phyloP scores from a whole-genome alignment of 1,284 basidiomycete species.

The Moniliophthora roreri region DNA sequence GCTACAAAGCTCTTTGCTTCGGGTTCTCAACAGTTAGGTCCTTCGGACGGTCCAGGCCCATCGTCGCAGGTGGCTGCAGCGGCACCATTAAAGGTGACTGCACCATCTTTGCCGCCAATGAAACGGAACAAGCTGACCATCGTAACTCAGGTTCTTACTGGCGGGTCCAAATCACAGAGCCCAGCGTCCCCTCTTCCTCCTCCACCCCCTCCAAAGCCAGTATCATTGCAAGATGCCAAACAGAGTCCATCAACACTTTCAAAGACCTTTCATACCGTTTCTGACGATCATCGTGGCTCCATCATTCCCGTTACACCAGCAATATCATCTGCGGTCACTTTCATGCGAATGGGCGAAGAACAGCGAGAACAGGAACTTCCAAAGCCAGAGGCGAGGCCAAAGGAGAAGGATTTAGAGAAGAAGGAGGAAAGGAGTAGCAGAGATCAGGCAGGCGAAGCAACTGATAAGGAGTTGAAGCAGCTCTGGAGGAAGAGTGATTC shows the following conservation, averaged over 20 bases:
- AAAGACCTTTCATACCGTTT: slow-evolving; percentile 20
- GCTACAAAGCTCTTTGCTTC: slow-evolving; percentile 23
- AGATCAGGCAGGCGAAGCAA: slow-evolving; percentile 16
- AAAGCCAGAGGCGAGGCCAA: not conserved
- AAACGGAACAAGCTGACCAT: slow-evolving; percentile 32
- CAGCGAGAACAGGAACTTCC: slow-evolving; percentile 17
- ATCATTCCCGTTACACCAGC: slow-evolving; percentile 48
- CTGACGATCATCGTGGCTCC: slow-evolving; percentile 33
- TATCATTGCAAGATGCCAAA: slow-evolving; percentile 17
- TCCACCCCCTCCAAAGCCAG: slow-evolving; percentile 25
- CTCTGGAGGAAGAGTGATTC: slow-evolving; percentile 74
- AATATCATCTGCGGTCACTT: slow-evolving; percentile 46
- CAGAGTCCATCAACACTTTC: slow-evolving; percentile 15
- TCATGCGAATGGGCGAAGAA: slow-evolving; percentile 35
- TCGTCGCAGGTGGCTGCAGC: slow-evolving; percentile 23
- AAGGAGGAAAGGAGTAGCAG: slow-evolving; percentile 4
- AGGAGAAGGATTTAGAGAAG: not conserved
- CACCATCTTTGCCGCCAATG: too few relatives aligned
- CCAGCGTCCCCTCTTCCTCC: slow-evolving; percentile 24
- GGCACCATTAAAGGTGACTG: slow-evolving; percentile 20
- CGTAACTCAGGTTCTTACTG: slow-evolving; percentile 41
- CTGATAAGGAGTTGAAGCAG: slow-evolving; percentile 49
- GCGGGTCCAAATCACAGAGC: slow-evolving; percentile 25
- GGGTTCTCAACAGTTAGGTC: slow-evolving; percentile 18
- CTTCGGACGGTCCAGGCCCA: too few relatives aligned